Percentiles rank a stretch among this genome's conserved stretches.
Conservation (phyloP, 2,329 filamentous ascomycete genomes). For the Penicillium sp. region DNA sequence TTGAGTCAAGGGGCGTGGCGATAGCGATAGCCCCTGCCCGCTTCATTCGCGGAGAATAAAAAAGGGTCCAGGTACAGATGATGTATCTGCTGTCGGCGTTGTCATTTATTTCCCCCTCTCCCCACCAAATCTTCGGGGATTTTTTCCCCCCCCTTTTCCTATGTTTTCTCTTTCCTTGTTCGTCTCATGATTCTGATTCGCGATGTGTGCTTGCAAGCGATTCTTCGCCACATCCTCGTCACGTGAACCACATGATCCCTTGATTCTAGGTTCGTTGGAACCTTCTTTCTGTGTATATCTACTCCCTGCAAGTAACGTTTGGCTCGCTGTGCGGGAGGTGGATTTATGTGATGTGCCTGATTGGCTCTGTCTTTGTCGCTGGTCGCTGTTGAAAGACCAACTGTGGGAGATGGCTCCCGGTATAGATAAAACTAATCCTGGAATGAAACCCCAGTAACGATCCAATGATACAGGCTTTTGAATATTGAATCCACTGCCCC, state of each 20-base stretch:
- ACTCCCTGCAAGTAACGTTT: not conserved
- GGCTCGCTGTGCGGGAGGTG: not conserved
- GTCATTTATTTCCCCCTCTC: constrained; percentile 5
- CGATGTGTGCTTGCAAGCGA: constrained; percentile 32
- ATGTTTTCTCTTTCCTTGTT: constrained; percentile 16
- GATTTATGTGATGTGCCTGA: not conserved
- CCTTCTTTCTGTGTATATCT: constrained; percentile 2
- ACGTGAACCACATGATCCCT: constrained; percentile 24
- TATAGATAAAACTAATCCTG: constrained; percentile 23
- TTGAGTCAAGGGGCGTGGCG: constrained; percentile 92
- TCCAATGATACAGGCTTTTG: not conserved
- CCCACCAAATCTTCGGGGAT: constrained; percentile 23
- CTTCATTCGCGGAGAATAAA: not conserved
- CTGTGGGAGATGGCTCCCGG: constrained; percentile 5
- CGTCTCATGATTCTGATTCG: constrained; percentile 21
- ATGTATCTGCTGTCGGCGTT: constrained; percentile 1
- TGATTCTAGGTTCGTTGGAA: constrained; percentile 7
- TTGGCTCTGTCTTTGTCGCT: not conserved
- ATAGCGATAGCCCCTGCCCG: constrained; percentile 40
- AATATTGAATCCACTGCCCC: no score
- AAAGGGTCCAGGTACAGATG: not conserved
- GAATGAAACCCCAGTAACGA: constrained; percentile 23
- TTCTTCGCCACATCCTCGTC: constrained; percentile 24
- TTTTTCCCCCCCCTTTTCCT: constrained; percentile 14
- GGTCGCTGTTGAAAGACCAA: not conserved